These are phyloP conservation scores for Rhodotorula sp. DNA, from an alignment of 1,284 basidiomycete species.

Conservation along the genomic window DNA sequence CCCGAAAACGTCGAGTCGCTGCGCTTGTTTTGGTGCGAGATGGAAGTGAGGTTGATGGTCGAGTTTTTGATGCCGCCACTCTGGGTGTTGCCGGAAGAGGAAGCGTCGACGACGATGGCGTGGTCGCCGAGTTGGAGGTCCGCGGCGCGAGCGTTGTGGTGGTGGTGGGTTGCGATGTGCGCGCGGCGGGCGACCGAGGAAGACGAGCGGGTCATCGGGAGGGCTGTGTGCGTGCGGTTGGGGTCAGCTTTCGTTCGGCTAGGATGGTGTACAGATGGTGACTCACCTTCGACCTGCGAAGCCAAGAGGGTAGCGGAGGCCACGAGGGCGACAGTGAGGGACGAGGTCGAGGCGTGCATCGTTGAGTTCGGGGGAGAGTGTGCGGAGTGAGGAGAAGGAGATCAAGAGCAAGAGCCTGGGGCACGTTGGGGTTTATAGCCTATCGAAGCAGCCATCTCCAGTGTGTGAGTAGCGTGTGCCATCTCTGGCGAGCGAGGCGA, in stretches of 20 bases:
- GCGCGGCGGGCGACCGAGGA: constrained; percentile 26
- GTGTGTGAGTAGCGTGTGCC: background rate
- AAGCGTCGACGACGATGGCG: constrained; percentile 36
- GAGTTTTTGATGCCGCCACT: constrained; percentile 26
- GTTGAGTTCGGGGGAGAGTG: background rate
- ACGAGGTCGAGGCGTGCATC: constrained; percentile 25
- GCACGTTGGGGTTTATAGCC: background rate
- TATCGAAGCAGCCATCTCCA: background rate
- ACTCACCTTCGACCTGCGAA: constrained; percentile 15
- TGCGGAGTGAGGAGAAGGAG: background rate
- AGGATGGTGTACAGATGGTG: background rate
- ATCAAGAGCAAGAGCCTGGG: background rate
- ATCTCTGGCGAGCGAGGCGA: background rate
- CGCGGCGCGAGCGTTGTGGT: background rate
- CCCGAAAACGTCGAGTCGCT: constrained; percentile 16
- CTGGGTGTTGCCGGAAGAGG: constrained; percentile 5
- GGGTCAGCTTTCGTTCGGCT: constrained; percentile 4
- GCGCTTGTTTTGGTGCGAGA: constrained; percentile 18
- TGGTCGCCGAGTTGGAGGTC: constrained; percentile 20
- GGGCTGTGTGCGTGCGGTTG: constrained; percentile 1
- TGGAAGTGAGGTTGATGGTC: constrained; percentile 34
- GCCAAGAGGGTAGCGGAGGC: constrained; percentile 14
- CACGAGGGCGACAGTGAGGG: constrained; percentile 19
- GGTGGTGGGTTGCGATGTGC: constrained; percentile 25
- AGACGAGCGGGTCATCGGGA: constrained; percentile 27